Conservation (phyloP, 495 filamentous ascomycete species). For the Aspergillus mulundensis region DNA sequence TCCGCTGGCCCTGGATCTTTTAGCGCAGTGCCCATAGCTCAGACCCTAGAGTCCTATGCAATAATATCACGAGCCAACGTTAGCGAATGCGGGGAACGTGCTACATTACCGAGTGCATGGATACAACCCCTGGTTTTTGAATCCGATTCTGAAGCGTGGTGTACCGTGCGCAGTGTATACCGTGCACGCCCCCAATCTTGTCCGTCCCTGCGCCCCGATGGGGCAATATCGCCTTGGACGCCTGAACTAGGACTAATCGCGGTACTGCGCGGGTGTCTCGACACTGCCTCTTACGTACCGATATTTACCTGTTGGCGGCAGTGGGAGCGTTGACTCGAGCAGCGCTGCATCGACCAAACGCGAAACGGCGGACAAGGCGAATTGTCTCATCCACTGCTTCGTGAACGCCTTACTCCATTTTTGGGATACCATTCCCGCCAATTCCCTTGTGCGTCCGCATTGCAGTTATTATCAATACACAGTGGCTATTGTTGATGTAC, state of each 20-base stretch:
- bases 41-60: no score
- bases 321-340: neutral
- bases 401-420: neutral
- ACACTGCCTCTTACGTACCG: neutral
- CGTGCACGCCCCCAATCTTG: neutral
- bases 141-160: neutral
- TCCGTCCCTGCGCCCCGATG: neutral
- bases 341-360: neutral
- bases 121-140: no score
- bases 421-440: neutral
- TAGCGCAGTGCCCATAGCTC: no score
- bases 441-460: no score
- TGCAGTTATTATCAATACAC: no score
- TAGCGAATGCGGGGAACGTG: no score
- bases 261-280: neutral
- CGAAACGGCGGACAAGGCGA: neutral
- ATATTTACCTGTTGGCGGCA: neutral
- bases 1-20: no score
- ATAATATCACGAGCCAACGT: no score
- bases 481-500: no score
- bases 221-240: neutral
- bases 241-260: neutral
- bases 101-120: no score
- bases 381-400: neutral
- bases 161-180: neutral